A percentile compares a stretch with the other conserved stretches of the same genome.
Evolutionary conservation across 371 early-diverging fungal species (phyloP).

Genomic region (Mortierella sp.): DNA sequence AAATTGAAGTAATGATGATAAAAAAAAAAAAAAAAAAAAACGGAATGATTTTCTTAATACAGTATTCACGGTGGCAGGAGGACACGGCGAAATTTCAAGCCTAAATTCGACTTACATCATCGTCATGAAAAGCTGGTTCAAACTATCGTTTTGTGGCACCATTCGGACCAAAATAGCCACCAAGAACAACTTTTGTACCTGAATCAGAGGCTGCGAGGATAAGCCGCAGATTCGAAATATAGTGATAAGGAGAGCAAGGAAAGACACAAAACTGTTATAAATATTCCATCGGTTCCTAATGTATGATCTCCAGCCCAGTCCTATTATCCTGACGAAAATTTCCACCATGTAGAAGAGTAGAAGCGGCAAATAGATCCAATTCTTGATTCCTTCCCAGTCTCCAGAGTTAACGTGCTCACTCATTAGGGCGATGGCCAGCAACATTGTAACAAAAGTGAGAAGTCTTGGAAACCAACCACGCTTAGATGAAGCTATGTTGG

Average conservation of each 20-base stretch:
- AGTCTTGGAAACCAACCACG: constrained; percentile 63
- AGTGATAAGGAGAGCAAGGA: constrained; percentile 63
- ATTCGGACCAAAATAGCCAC: constrained; percentile 73
- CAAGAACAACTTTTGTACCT: constrained; percentile 72
- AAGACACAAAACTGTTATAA: constrained; percentile 66
- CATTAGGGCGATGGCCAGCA: constrained; percentile 68
- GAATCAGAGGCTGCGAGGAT: constrained; percentile 60
- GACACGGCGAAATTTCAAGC: background rate
- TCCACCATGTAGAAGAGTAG: constrained; percentile 67
- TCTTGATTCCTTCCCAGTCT: constrained; percentile 41
- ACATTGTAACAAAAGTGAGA: constrained; percentile 62
- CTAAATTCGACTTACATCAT: constrained; percentile 64
- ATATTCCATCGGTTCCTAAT: constrained; percentile 72
- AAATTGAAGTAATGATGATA: no score
- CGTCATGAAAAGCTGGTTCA: constrained; percentile 76
- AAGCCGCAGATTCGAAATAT: constrained; percentile 50
- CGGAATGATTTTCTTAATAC: background rate
- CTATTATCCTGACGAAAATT: constrained; percentile 63
- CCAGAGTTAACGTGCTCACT: constrained; percentile 60
- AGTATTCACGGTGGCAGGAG: background rate
- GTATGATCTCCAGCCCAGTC: constrained; percentile 70
- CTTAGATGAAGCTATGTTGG: constrained; percentile 63
- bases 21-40: no score
- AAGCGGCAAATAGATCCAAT: constrained; percentile 62
- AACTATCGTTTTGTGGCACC: constrained; percentile 70